phyloP scores from a whole-genome alignment of 352 stramenopile species.

The Globisporangium alternatum region DNA sequence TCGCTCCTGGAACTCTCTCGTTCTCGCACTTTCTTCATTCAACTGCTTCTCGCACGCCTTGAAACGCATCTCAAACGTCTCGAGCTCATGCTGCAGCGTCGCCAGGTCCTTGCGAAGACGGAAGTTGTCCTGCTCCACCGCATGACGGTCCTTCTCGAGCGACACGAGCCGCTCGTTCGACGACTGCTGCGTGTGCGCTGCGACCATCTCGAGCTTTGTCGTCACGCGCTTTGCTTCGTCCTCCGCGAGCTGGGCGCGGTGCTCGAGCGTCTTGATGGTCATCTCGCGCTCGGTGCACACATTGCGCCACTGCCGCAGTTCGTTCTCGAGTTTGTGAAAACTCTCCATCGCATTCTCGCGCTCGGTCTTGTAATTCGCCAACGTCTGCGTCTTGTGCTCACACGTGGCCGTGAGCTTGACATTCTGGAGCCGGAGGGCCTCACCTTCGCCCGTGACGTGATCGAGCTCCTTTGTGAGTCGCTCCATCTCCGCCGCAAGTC shows the following conservation, averaged over 20 bases:
- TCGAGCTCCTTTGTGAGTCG: constrained; percentile 46
- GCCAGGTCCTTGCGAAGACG: constrained; percentile 42
- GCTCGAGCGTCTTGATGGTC: constrained; percentile 39
- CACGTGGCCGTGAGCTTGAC: constrained; percentile 48
- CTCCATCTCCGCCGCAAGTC: constrained; percentile 55
- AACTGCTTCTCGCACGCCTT: constrained; percentile 36
- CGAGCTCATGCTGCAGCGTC: constrained; percentile 45
- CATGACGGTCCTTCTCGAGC: constrained; percentile 50
- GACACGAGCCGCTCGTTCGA: constrained; percentile 53
- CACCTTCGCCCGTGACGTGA: constrained; percentile 33
- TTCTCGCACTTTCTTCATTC: constrained; percentile 31
- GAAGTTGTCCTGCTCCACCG: constrained; percentile 55
- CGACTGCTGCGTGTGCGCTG: constrained; percentile 38
- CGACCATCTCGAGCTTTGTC: constrained; percentile 36
- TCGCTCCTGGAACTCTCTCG: constrained; percentile 33
- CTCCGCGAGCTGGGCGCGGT: constrained; percentile 38
- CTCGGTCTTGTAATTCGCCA: constrained; percentile 47
- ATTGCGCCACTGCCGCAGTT: constrained; percentile 43
- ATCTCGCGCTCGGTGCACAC: constrained; percentile 37
- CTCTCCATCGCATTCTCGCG: constrained; percentile 38
- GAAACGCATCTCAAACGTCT: constrained; percentile 46
- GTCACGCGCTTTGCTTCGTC: constrained; percentile 37
- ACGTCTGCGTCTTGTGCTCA: constrained; percentile 49
- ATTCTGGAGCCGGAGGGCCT: constrained; percentile 50
- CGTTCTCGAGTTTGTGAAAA: constrained; percentile 42